These are phyloP conservation scores for Mycena belliarum DNA, from an alignment of 768 basidiomycete species.

Conservation along the genomic window DNA sequence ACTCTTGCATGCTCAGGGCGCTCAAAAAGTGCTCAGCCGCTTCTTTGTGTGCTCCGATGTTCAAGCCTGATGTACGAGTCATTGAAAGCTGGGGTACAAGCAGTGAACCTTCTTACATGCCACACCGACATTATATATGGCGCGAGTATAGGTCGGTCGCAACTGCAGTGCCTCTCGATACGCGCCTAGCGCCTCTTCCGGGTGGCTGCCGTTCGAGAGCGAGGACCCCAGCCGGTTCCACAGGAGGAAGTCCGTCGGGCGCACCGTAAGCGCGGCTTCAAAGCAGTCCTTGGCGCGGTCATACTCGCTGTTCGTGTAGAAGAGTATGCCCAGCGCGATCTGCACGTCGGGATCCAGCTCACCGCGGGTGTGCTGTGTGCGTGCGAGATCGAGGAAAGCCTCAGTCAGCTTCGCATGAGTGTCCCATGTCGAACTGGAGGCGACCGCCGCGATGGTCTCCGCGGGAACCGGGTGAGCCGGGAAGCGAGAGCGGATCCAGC, in stretches of 20 bases:
- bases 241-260: conserved; percentile 90
- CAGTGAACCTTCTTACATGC: conserved; percentile 69
- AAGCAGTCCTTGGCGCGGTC: conserved; percentile 94
- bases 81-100: background rate
- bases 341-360: conserved; percentile 88
- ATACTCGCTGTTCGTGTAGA: conserved; percentile 86
- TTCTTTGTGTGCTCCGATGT: conserved; percentile 93
- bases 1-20: conserved; percentile 78
- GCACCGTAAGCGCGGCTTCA: conserved; percentile 76
- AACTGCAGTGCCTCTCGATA: conserved; percentile 89
- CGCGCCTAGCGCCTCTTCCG: conserved; percentile 89
- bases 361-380: conserved; percentile 74
- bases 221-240: conserved; percentile 97
- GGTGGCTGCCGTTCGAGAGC: conserved; percentile 90
- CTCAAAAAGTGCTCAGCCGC: conserved; percentile 95
- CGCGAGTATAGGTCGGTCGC: conserved; percentile 94
- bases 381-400: conserved; percentile 78
- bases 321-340: conserved; percentile 88
- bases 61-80: conserved; percentile 70
- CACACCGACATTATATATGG: conserved; percentile 97
- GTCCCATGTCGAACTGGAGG: conserved; percentile 73
- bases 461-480: conserved; percentile 56
- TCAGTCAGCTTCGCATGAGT: conserved; percentile 80
- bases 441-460: conserved; percentile 54
- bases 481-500: conserved; percentile 75